A percentile compares a stretch with the other conserved stretches of the same genome.
These are phyloP conservation scores for Raddia guianensis DNA, from an alignment of 176 grass and related monocot species.

Conservation along the genomic window DNA sequence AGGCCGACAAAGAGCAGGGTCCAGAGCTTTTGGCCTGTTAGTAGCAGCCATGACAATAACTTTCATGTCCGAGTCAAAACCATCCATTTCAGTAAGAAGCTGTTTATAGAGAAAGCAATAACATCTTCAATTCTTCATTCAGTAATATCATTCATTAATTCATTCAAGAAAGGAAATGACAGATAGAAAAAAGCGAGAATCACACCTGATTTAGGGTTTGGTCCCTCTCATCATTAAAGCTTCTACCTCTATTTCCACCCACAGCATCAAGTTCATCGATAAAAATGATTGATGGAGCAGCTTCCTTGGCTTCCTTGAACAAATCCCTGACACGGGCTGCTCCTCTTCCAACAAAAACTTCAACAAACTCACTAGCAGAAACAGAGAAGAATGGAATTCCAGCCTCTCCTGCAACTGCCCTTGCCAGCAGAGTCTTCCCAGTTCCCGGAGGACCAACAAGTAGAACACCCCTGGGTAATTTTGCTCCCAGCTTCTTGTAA, in stretches of 20 bases:
- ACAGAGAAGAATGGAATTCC: conserved; percentile 91
- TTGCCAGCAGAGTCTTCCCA: conserved; percentile 89
- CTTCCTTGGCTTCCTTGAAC: conserved; percentile 93
- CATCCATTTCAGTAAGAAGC: conserved; percentile 98
- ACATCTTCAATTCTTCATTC: conserved; percentile 6
- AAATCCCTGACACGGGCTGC: conserved; percentile 90
- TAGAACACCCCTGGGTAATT: conserved; percentile 86
- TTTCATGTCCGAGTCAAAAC: conserved; percentile 90
- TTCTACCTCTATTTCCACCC: conserved; percentile 86
- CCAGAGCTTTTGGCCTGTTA: conserved; percentile 86
- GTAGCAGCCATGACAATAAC: conserved; percentile 94
- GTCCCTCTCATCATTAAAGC: conserved; percentile 91
- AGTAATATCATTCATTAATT: neutral
- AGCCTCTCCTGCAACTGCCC: conserved; percentile 93
- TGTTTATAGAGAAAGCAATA: conserved; percentile 49
- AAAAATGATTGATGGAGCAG: conserved; percentile 86
- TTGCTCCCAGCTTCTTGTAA: conserved; percentile 94
- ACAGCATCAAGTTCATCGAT: conserved; percentile 99
- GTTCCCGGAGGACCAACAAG: conserved; percentile 96
- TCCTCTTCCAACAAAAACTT: conserved; percentile 92
- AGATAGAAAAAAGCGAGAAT: conserved; percentile 20
- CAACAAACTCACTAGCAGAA: conserved; percentile 97
- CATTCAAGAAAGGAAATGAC: conserved; percentile 21
- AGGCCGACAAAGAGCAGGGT: conserved; percentile 79
- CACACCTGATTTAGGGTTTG: conserved; percentile 94